These are phyloP conservation scores for Podospora pseudocomata DNA, from an alignment of 495 filamentous ascomycete genomes.

Conservation along the genomic window DNA sequence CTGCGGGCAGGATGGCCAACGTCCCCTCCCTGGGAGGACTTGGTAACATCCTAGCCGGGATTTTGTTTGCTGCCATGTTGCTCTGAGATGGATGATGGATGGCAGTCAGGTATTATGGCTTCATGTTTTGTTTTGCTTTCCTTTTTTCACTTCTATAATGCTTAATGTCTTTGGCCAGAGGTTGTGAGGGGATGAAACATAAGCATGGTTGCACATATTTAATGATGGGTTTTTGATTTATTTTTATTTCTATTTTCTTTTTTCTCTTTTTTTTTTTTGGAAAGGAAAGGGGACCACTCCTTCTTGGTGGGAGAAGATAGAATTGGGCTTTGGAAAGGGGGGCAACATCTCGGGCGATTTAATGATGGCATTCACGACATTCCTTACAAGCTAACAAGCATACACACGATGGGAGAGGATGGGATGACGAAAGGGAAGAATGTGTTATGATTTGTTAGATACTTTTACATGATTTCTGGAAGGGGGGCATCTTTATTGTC, in stretches of 20 bases:
- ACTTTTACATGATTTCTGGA: not conserved
- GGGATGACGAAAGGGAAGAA: not conserved
- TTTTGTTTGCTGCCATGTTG: not conserved
- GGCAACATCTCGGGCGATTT: not conserved
- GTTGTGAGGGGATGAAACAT: not conserved
- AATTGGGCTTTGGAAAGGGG: not conserved
- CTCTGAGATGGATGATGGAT: not conserved
- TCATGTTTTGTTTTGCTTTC: not conserved
- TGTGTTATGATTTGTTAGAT: not conserved
- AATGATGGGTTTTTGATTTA: not conserved
- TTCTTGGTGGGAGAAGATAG: conserved; percentile 3
- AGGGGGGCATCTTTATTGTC: not conserved
- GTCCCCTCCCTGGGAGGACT: not conserved
- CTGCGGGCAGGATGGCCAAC: conserved; percentile 11
- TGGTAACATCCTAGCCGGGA: conserved; percentile 3
- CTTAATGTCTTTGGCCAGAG: not conserved
- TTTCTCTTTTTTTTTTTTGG: not conserved
- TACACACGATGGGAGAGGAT: not conserved
- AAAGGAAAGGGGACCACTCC: not conserved
- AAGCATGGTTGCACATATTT: conserved; percentile 3
- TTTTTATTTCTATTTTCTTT: too few relatives aligned
- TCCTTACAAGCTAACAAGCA: not conserved
- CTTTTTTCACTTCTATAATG: not conserved
- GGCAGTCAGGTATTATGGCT: not conserved
- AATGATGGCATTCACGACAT: not conserved